Base-by-base conservation (phyloP, 257 asterid species). In the Coffea canephora region DNA sequence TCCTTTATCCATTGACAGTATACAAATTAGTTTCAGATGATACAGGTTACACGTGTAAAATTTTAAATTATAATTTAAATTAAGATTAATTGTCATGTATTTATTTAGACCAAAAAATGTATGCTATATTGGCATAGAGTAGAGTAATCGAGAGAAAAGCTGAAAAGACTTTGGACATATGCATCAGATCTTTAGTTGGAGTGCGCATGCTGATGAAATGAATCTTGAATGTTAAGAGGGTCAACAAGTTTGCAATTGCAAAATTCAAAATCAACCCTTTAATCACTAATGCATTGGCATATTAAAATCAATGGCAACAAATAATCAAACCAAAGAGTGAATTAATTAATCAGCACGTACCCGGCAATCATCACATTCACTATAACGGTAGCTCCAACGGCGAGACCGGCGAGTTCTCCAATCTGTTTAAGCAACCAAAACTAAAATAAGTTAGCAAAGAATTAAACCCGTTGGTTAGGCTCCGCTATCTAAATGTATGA, bases 351-450 rank as follows among this genome's bases (percentile, higher is more conserved):
- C 6, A 34, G 46, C 64, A 83, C 87, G 23, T 80, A 94, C 98
- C 94, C 98, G 11, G 97, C 95, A 77, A 93, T 83, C 97, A 94
- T 92, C 8, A 93, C 97, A 83, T 94, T 94, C 2, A 93, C 94
- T 83, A 93, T 80, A 76, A 94, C 85, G 76, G 96, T 91, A 75
- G 98, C 89, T 82, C 98, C 98, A 84, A 94, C 89, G 1, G 98
- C 98, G 23, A 94, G 85, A n/a, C 98, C 98, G 23, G 97, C 98
- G 67, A 94, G 95, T 82, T 94, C 98, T 59, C 98, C 98, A 61
- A 94, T 94, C 98, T 94, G 82, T 81, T 86, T 62, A 71, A 4
- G 48, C 71, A 77, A 59, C n/a, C 43, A 43, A 8, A 55, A 43
- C 2, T 23, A 72, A 73, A 55, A 65, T 16, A 55, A 71, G 67